Conservation (phyloP, 2,329 filamentous ascomycete species). For the Talaromyces verruculosus region DNA sequence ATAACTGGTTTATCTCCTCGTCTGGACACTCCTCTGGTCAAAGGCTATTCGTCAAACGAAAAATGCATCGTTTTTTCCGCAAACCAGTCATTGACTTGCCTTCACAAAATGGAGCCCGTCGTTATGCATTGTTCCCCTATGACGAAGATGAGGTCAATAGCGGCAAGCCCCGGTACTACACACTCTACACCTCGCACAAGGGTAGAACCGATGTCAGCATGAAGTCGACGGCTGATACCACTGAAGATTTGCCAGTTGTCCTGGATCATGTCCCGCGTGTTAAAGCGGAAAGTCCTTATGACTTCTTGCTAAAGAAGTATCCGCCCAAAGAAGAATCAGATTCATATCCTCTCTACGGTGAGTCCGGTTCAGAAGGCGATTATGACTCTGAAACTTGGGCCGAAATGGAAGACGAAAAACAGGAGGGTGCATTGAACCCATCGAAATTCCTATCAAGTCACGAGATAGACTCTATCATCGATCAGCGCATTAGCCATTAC, state of each 20-base stretch:
- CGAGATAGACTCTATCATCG: constrained; percentile 55
- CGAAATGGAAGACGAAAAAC: constrained; percentile 60
- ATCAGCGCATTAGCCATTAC: constrained; percentile 54
- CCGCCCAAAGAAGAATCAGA: constrained; percentile 43
- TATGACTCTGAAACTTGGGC: constrained; percentile 60
- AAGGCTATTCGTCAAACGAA: constrained; percentile 34
- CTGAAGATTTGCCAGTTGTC: constrained; percentile 22
- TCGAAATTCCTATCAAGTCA: constrained; percentile 43
- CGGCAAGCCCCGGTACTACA: constrained; percentile 28
- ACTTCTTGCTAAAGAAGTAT: constrained; percentile 46
- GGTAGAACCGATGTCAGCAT: constrained; percentile 29
- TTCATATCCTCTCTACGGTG: constrained; percentile 54
- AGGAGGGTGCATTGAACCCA: constrained; percentile 11
- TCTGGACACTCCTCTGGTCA: constrained; percentile 29
- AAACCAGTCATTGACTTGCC: constrained; percentile 29
- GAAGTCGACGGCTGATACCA: constrained; percentile 30
- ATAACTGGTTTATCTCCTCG: constrained; percentile 29
- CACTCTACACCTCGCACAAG: constrained; percentile 31
- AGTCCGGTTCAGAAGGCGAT: constrained; percentile 54
- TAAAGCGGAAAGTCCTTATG: constrained; percentile 27
- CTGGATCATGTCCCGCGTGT: background rate
- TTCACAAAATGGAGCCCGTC: constrained; percentile 24
- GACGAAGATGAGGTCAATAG: constrained; percentile 22
- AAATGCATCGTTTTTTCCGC: constrained; percentile 30
- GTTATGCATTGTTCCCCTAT: constrained; percentile 34